Evolutionary conservation across 169 alveolate species (phyloP), one percentile per base, ranked within the genome.

Genomic region (Neospora caninum): DNA sequence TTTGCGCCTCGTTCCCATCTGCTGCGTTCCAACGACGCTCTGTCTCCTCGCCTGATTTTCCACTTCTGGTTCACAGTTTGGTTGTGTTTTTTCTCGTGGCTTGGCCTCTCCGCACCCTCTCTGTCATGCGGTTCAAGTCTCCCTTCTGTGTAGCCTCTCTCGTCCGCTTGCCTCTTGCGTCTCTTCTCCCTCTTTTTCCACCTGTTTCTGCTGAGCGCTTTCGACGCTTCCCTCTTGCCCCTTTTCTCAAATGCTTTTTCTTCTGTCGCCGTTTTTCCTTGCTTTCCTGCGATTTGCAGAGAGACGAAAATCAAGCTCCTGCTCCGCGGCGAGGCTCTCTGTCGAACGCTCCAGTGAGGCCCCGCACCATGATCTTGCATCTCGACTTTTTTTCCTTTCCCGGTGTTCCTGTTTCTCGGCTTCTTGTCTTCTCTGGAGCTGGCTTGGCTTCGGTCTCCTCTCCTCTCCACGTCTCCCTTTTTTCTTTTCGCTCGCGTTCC

Each of bases 291-390:
- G 39, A 20, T n/a, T 16, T 78, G 41, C 45, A 78, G 86, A 36
- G 86, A 78, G 31, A 78, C 86, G 41, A 78, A 78, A n/a, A 43
- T 38, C 18, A 78, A 78, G 86, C 86, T 78, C 13, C 39, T 78
- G 1, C 86, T 78, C 45, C 39, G 45, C 22, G 86, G 86, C 49
- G 86, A 78, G 20, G 86, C 43, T 4, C 86, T 78, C 86, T 78
- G 86, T 43, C 22, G n/a, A 4, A 16, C 86, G 22, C 27, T 78
- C 27, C 42, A 78, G 86, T 78, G 45, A 38, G 73, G 4, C 73
- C 34, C n/a, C 73, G 73, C 58, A 13, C 58, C 58, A 7, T 49
- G 4, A 4, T 49, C 58, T 4, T 13, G 58, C 58, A 4, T 49
- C 58, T 49, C 58, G 22, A 49, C 22, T 49, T 49, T 49, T 49